Conservation (phyloP, 2,329 filamentous ascomycete species). For the Trichophaea hybrida region DNA sequence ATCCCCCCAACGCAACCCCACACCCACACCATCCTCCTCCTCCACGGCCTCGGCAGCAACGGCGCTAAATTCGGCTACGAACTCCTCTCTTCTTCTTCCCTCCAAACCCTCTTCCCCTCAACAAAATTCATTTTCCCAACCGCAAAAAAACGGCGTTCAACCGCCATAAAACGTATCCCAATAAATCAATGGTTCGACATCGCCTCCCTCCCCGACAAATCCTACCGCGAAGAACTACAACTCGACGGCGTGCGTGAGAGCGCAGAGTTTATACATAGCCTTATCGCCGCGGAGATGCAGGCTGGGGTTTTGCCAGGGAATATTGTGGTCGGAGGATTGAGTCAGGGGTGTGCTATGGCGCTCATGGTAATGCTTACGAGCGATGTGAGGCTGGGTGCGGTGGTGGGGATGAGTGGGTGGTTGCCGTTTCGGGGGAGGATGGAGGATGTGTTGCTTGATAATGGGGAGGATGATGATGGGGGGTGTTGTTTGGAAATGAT, state of each 20-base stretch:
- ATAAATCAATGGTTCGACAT: slow-evolving; percentile 38
- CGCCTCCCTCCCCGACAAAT: slow-evolving; percentile 27
- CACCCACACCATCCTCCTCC: slow-evolving; percentile 36
- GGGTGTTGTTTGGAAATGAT: not conserved
- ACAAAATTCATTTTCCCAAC: slow-evolving; percentile 30
- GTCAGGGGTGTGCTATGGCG: slow-evolving; percentile 37
- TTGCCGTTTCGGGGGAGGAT: slow-evolving; percentile 31
- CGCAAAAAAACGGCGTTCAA: slow-evolving; percentile 31
- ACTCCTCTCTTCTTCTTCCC: not conserved
- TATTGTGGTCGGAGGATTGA: slow-evolving; percentile 36
- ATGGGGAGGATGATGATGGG: not conserved
- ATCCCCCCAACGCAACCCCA: slow-evolving; percentile 26
- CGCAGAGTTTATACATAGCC: slow-evolving; percentile 28
- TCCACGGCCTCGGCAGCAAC: slow-evolving; percentile 38
- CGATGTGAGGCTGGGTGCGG: slow-evolving; percentile 31
- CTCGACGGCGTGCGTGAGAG: slow-evolving; percentile 33
- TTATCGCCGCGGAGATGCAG: slow-evolving; percentile 31
- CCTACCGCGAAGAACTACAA: not conserved
- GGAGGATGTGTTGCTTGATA: slow-evolving; percentile 17
- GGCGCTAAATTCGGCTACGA: slow-evolving; percentile 26
- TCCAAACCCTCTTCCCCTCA: not conserved
- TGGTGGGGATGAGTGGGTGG: slow-evolving; percentile 40
- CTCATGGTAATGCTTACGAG: slow-evolving; percentile 29
- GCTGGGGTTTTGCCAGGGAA: slow-evolving; percentile 24
- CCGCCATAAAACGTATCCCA: slow-evolving; percentile 31